Base-by-base conservation (phyloP, 345 rosid genomes). In the thale cress (Arabidopsis thaliana) region DNA sequence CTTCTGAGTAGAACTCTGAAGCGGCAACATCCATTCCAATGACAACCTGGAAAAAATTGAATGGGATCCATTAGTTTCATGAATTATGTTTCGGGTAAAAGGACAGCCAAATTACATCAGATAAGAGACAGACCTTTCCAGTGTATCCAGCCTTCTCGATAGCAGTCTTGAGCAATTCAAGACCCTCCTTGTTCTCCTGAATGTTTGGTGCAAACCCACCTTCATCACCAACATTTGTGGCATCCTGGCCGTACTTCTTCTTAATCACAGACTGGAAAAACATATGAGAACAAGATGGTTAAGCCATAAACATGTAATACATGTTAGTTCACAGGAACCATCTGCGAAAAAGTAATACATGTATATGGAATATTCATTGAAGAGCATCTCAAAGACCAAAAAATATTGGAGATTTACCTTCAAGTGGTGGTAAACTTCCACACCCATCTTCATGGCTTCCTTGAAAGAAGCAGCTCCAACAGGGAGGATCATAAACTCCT, bases 21-120 rank as follows among this genome's bases (percentile, higher is more conserved):
- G 99, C 99, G 59, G 99, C 99, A 66, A 95, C 99, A 82, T 95
- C 99, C 99, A 95, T 95, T 69, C 99, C 99, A 61, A 95, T 95
- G 78, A 95, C 97, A 72, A 95, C 97, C 97, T 94, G 80, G 50
- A 16, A 64, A 63, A n/a, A 25, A 12, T 9, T n/a, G 65, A 72
- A 16, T 3, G 0, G 14, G 49, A 12, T 28, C 1, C 40, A 45
- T 69, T 4, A 80, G 72, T 36, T 24, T 28, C 22, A 30, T 25
- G 33, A 32, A 11, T 16, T 42, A 13, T 1, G 28, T 37, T 30
- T 20, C 7, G 1, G 16, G 11, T 41, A 46, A 36, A 59, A 16
- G 23, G 25, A 62, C 4, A 23, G 24, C 5, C 23, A 72, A n/a
- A 36, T 2, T 9, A 45, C 25, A 37, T 6, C 3, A 34, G 51